Evolutionary conservation across 345 rosid species (phyloP), one percentile per base, ranked within the genome.

Genomic region (Gossypium sturtianum): DNA sequence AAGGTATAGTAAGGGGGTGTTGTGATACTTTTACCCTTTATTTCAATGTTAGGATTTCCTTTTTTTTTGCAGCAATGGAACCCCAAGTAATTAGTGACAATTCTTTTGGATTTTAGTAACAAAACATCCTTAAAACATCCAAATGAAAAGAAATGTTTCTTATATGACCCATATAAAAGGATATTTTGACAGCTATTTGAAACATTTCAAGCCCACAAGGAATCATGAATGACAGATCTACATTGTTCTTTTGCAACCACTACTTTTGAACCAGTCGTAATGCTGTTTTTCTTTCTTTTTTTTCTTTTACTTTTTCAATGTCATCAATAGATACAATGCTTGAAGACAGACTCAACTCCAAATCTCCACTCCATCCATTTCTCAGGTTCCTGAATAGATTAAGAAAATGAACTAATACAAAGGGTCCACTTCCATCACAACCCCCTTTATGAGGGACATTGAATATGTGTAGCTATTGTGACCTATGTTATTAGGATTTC

Each of bases 291-390:
- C n/a, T n/a, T 15, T 17, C 27, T 7, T 22, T 4, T 17, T n/a
- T n/a, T 38, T 10, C 22, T 57, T 56, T 20, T 1, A 25, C 11
- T 43, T 34, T 34, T 34, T 34, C 49, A 54, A 29, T 29, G 27
- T 70, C 61, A 70, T 70, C 62, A 53, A 12, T 34, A 54, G 48
- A 54, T 71, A 54, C 51, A 71, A 22, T 70, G 45, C 51, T 71
- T 7, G 56, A 71, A 57, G 74, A 38, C 62, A 70, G 48, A 17
- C 20, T 29, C n/a, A 12, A 70, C n/a, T 54, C 63, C 62, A 11
- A 5, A 38, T 70, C 34, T 53, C 61, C 17, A n/a, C 74, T 53
- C 74, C 74, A n/a, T 70, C 63, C 61, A 7, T 68, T 52, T 71
- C 34, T 13, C 63, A 71, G 19, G 29, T 52, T 54, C 63, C 62